Evolutionary conservation across 202 grass and related monocot species (phyloP).

Genomic region (Panicum hallii): DNA sequence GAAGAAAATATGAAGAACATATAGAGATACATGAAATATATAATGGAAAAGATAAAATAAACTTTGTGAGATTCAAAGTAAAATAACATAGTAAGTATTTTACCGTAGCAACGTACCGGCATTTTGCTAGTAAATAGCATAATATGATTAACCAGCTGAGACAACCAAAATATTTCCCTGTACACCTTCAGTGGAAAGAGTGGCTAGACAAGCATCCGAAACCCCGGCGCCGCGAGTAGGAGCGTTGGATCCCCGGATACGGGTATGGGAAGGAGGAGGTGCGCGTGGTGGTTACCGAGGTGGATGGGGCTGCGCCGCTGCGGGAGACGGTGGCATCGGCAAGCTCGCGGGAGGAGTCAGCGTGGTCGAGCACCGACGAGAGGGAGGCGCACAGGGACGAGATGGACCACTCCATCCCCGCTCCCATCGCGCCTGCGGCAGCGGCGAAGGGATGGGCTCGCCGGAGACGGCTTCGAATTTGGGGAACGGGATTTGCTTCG

Average conservation of each 20-base stretch:
- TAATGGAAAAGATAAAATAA: too few species aligned
- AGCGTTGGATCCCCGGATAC: not conserved
- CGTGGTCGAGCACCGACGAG: conserved; percentile 59
- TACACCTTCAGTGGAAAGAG: conserved; percentile 77
- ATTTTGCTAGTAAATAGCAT: too few species aligned
- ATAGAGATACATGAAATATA: too few species aligned
- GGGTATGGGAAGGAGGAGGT: not conserved
- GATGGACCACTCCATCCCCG: conserved; percentile 65
- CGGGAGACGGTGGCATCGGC: conserved; percentile 57
- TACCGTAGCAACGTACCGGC: too few species aligned
- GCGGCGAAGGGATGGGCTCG: conserved; percentile 25
- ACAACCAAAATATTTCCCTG: not conserved
- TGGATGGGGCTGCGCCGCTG: conserved; percentile 67
- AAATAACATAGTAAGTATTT: too few species aligned
- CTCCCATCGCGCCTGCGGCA: not conserved
- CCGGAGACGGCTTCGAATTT: conserved; percentile 33
- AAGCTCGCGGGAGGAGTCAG: too few species aligned
- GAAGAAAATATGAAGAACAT: too few species aligned
- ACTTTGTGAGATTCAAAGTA: too few species aligned
- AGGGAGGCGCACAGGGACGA: conserved; percentile 59
- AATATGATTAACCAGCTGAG: not conserved
- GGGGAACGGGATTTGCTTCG: conserved; percentile 15
- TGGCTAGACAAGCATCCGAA: conserved; percentile 82
- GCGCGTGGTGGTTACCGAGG: conserved; percentile 58
- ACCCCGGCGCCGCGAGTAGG: not conserved